Percentiles rank a stretch among this genome's conserved stretches.
Conservation (phyloP, 1,284 basidiomycete species). For the Trametes hirsuta region DNA sequence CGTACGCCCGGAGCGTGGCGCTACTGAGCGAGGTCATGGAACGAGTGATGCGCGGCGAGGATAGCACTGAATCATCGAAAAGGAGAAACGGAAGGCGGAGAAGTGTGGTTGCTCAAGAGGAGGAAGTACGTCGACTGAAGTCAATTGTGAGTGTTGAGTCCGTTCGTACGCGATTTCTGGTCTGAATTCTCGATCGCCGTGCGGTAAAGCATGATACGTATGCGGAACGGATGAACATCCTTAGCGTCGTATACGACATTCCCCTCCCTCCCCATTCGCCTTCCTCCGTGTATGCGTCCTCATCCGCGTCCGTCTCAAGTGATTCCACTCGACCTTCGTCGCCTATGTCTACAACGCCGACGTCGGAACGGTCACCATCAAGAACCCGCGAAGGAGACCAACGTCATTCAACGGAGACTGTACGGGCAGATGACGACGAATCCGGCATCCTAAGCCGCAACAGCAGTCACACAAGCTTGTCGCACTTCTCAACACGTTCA, state of each 20-base stretch:
- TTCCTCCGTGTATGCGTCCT: conserved; percentile 50
- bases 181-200: conserved; percentile 12
- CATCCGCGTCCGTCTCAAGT: conserved; percentile 50
- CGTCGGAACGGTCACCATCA: conserved; percentile 45
- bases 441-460: conserved; percentile 33
- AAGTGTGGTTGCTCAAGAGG: conserved; percentile 83
- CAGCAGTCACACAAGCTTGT: conserved; percentile 30
- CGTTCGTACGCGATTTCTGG: not conserved
- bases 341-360: conserved; percentile 56
- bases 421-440: conserved; percentile 32
- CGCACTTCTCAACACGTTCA: conserved; percentile 15
- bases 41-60: conserved; percentile 79
- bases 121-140: conserved; percentile 78
- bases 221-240: conserved; percentile 86
- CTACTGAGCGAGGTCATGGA: conserved; percentile 87
- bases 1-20: conserved; percentile 81
- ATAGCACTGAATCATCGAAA: conserved; percentile 63
- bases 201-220: conserved; percentile 80
- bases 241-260: conserved; percentile 84
- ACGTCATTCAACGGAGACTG: conserved; percentile 35
- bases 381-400: conserved; percentile 37
- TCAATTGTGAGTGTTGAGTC: conserved; percentile 66
- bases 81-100: conserved; percentile 63
- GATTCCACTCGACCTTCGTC: conserved; percentile 55
- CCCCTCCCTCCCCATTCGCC: conserved; percentile 69